Evolutionary conservation across 176 grass and related monocot species (phyloP), one percentile per base, ranked within the genome.

Genomic region (Carex myosuroides): DNA sequence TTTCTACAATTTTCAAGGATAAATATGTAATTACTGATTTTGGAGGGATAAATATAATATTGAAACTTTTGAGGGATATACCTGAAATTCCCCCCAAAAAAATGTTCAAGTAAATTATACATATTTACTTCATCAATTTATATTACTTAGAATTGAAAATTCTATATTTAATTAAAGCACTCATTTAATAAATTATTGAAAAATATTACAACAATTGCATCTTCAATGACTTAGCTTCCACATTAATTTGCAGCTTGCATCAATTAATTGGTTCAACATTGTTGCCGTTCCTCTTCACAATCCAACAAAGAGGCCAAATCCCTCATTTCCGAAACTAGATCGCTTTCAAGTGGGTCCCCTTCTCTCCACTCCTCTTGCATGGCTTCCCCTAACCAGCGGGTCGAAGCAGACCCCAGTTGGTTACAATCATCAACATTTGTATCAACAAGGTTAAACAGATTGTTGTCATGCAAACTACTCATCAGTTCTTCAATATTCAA

Each of bases 401-500:
- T 39, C 4, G 37, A 77, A 77, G 12, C 22, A 3, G 50, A 22
- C 2, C 21, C 72, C 46, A 29, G 5, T 76, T 29, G 71, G 26
- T 54, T 48, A 76, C 21, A 8, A 26, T 76, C 71, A 9, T 48
- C 48, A 13, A 56, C 13, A 2, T 24, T 56, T 32, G 3, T 52
- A 56, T 77, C 30, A 9, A 13, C 21, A 17, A 77, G 2, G 46
- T 77, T 50, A 6, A 78, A 87, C 6, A 83, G 22, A 50, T 72
- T 59, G 48, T 76, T 62, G 24, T 78, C 69, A 24, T 64, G 26
- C 12, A 87, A 87, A 26, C 69, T 83, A 44, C 44, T 56, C 48
- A 79, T 79, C 26, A 88, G 44, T 29, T 79, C 86, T 30, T 88
- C 81, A 39, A 88, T 48, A 32, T 84, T 30, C 26, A 88, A 70